Percentiles rank a stretch among this genome's conserved stretches.
Conservation (phyloP, 495 filamentous ascomycete species). For the Cudoniella acicularis region DNA sequence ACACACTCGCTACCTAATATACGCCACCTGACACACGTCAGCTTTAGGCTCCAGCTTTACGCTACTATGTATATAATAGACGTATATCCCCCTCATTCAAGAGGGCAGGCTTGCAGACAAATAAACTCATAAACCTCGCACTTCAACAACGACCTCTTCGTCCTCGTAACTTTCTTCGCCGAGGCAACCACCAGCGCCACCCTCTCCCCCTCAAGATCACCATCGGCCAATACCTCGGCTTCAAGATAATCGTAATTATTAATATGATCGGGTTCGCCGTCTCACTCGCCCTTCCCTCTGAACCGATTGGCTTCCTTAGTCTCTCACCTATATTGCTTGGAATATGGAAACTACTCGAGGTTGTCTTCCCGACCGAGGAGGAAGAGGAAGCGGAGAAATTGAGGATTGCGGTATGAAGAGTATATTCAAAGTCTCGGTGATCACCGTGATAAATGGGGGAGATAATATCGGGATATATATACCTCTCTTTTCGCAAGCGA, state of each 20-base stretch:
- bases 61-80: no score
- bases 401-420: conserved; percentile 3
- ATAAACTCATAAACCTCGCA: no score
- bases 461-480: conserved; percentile 20
- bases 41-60: no score
- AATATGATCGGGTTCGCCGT: conserved; percentile 19
- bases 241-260: conserved; percentile 17
- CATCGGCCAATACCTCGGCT: conserved; percentile 19
- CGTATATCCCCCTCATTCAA: no score
- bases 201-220: conserved; percentile 17
- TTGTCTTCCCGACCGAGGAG: background rate
- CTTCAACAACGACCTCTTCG: no score
- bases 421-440: conserved; percentile 10
- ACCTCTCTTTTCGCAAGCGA: conserved; percentile 19
- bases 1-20: no score
- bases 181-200: conserved; percentile 12
- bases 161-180: conserved; percentile 20
- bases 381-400: background rate
- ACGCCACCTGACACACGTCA: no score
- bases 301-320: conserved; percentile 13
- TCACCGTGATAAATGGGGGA: conserved; percentile 18
- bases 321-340: conserved; percentile 6
- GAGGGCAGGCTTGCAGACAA: no score
- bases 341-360: conserved; percentile 4
- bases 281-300: conserved; percentile 13